Conservation (phyloP, 2,329 filamentous ascomycete species). For the Diaporthe capsici region DNA sequence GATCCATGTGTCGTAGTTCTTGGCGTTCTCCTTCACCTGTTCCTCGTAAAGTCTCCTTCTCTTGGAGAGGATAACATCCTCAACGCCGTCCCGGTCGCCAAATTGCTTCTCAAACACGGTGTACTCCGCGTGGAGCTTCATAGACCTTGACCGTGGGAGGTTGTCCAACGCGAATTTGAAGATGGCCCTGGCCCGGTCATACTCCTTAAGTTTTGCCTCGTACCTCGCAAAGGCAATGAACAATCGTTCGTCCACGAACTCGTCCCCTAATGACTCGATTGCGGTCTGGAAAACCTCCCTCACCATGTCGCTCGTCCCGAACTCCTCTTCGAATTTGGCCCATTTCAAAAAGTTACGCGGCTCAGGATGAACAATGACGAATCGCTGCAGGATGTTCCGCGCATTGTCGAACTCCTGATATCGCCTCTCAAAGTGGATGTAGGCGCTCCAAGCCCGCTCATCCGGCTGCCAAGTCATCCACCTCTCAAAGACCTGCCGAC, state of each 20-base stretch:
- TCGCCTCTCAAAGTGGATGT: slow-evolving; percentile 96
- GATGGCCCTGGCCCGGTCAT: slow-evolving; percentile 92
- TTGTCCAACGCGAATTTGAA: slow-evolving; percentile 97
- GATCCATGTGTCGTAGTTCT: slow-evolving; percentile 98
- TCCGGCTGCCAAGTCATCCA: slow-evolving; percentile 99
- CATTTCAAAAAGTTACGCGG: slow-evolving; percentile 99
- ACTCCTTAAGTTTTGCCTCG: slow-evolving; percentile 94
- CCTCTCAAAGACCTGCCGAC: slow-evolving; percentile 93
- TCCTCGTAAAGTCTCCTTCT: slow-evolving; percentile 94
- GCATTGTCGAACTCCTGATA: slow-evolving; percentile 93
- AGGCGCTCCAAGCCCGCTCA: slow-evolving; percentile 94
- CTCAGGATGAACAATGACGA: slow-evolving; percentile 93
- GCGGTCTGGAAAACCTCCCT: slow-evolving; percentile 92
- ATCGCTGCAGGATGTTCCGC: slow-evolving; percentile 89
- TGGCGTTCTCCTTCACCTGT: slow-evolving; percentile 91
- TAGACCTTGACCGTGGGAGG: slow-evolving; percentile 88
- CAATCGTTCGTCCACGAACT: slow-evolving; percentile 95
- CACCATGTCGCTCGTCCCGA: slow-evolving; percentile 90
- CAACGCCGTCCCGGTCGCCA: slow-evolving; percentile 91
- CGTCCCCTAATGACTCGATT: slow-evolving; percentile 90
- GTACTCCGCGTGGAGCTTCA: slow-evolving; percentile 90
- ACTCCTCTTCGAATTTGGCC: slow-evolving; percentile 97
- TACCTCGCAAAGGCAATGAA: slow-evolving; percentile 97
- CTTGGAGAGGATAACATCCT: slow-evolving; percentile 96
- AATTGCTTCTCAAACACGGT: slow-evolving; percentile 99